Percentiles rank a stretch among this genome's conserved stretches.
Conservation (phyloP, 1,139 yeast species). For the Candida frijolesensis region DNA sequence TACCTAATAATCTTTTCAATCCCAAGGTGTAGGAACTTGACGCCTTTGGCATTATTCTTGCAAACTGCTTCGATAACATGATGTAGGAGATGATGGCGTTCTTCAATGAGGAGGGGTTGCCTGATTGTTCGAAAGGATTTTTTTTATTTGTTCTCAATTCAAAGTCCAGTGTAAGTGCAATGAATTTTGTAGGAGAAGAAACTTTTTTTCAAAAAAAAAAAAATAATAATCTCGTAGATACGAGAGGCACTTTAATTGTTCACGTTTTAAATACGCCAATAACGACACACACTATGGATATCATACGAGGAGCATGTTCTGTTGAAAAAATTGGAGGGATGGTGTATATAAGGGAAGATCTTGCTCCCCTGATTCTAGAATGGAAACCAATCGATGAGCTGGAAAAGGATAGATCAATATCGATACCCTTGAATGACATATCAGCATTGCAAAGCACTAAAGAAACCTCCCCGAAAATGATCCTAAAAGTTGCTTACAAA, state of each 20-base stretch:
- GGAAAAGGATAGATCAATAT: constrained; percentile 44
- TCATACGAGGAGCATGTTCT: constrained; percentile 65
- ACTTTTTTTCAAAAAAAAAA: not conserved
- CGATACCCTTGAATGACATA: constrained; percentile 54
- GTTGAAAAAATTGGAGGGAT: constrained; percentile 70
- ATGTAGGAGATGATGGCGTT: not conserved
- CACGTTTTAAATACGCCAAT: not conserved
- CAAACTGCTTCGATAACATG: constrained; percentile 5
- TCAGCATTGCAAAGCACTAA: constrained; percentile 76
- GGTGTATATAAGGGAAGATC: constrained; percentile 65
- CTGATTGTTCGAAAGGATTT: constrained; percentile 1
- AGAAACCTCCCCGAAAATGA: constrained; percentile 68
- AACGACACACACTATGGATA: constrained; percentile 24
- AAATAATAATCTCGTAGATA: not conserved
- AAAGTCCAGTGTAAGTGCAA: not conserved
- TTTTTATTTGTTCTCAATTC: not conserved
- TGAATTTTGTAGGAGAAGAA: too few species aligned
- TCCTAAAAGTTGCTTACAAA: constrained; percentile 58
- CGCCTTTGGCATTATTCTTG: not conserved
- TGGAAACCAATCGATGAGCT: constrained; percentile 68
- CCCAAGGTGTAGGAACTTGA: not conserved
- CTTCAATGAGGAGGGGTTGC: not conserved
- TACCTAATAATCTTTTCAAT: not conserved
- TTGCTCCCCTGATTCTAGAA: constrained; percentile 60
- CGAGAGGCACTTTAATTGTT: not conserved